A percentile compares a stretch with the other conserved stretches of the same genome.
These are phyloP conservation scores for Graphiopsis chlorocephala DNA, from an alignment of 2,329 filamentous ascomycete genomes.

Conservation along the genomic window DNA sequence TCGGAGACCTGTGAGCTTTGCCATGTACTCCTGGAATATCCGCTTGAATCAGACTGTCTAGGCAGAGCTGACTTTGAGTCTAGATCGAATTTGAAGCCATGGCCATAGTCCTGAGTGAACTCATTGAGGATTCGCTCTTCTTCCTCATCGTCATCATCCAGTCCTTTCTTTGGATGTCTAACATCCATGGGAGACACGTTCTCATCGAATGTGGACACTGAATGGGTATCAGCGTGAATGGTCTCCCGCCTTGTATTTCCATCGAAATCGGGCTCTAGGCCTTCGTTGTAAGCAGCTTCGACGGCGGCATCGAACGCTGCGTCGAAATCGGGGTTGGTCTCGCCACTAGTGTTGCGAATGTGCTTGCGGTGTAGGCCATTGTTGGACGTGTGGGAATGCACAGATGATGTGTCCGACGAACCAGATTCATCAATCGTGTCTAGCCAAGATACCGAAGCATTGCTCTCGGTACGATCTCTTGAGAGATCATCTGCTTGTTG, in stretches of 20 bases:
- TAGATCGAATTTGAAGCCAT: conserved; percentile 71
- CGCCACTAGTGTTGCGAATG: conserved; percentile 65
- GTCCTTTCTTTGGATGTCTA: conserved; percentile 11
- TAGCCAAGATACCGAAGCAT: conserved; percentile 35
- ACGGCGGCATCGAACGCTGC: conserved; percentile 92
- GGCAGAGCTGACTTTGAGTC: conserved; percentile 67
- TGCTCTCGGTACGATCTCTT: conserved; percentile 21
- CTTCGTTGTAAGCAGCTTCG: conserved; percentile 92
- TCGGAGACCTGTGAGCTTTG: conserved; percentile 63
- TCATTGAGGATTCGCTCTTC: conserved; percentile 67
- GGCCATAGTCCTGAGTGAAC: conserved; percentile 78
- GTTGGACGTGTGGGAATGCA: conserved; percentile 76
- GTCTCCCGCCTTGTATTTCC: conserved; percentile 38
- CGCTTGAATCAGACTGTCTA: conserved; percentile 78
- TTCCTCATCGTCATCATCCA: conserved; percentile 41
- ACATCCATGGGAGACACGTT: conserved; percentile 2
- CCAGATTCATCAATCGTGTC: conserved; percentile 75
- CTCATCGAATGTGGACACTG: conserved; percentile 12
- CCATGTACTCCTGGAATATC: conserved; percentile 73
- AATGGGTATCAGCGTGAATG: conserved; percentile 21
- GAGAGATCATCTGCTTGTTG: background rate
- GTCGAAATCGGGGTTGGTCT: conserved; percentile 87
- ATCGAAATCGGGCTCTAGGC: conserved; percentile 69
- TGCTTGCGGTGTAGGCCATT: conserved; percentile 66
- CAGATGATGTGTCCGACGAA: conserved; percentile 73